A percentile compares a stretch with the other conserved stretches of the same genome.
Conservation (phyloP, 208 protist genomes). For the Leptomonas seymouri region DNA sequence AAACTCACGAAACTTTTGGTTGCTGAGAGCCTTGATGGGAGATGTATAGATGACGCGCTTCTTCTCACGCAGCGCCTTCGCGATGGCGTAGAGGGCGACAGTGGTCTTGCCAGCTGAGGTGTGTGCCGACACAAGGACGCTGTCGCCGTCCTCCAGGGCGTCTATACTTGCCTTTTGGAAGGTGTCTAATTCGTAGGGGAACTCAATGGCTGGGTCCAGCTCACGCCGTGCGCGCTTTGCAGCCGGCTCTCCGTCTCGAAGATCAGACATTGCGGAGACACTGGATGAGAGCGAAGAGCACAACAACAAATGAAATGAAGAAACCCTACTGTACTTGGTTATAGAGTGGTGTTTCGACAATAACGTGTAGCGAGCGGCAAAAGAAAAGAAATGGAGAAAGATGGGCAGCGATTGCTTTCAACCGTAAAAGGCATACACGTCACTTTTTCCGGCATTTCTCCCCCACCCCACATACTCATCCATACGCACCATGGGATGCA, state of each 20-base stretch:
- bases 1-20: constrained; percentile 99
- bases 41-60: constrained; percentile 99
- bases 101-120: constrained; percentile 99
- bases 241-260: constrained; percentile 31
- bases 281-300: not conserved
- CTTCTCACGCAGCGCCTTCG: constrained; percentile 96
- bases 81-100: constrained; percentile 99
- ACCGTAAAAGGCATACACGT: too few species aligned
- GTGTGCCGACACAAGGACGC: constrained; percentile 99
- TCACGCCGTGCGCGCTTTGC: constrained; percentile 72
- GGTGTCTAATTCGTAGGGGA: constrained; percentile 96
- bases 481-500: too few species aligned
- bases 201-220: constrained; percentile 87
- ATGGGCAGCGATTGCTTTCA: not conserved
- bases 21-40: constrained; percentile 99
- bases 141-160: constrained; percentile 96
- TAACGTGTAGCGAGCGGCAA: not conserved
- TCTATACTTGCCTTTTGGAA: constrained; percentile 96
- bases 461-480: too few species aligned
- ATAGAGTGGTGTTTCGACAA: not conserved
- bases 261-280: constrained; percentile 20
- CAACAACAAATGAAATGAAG: not conserved
- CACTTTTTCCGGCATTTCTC: too few species aligned
- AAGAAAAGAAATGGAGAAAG: not conserved
- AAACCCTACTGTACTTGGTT: not conserved